Evolutionary conservation across 2,329 filamentous ascomycete species (phyloP), one percentile per base, ranked within the genome.

Genomic region (Fusarium veterinarium): DNA sequence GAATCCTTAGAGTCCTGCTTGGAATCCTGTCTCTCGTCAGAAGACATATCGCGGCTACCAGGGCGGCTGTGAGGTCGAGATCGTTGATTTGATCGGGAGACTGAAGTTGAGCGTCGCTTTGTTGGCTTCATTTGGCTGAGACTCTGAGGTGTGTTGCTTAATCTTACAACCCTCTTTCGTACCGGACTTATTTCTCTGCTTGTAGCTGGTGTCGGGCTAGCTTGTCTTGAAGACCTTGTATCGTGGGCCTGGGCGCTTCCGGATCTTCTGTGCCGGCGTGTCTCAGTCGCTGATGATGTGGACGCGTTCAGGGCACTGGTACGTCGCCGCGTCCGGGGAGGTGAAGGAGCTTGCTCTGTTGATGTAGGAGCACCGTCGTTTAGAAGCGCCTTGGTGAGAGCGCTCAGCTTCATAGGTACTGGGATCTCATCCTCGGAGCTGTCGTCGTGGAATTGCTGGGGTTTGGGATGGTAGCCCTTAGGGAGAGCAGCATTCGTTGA

Each of bases 361-460:
- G 79, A 77, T 81, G 86, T 85, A 13, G 89, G 87, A 7, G 84
- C 87, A 46, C 89, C 88, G 67, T 91, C 90, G 64, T 90, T 89
- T 30, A 98, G 87, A 20, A 98, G 86, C 25, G 94, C 95, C 79
- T 96, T 95, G 53, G 95, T 97, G 74, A 96, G 89, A 77, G 95
- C 95, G 80, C 95, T 98, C 80, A 98, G 92, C 84, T 96, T 97
- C 90, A 96, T 94, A 77, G 95, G 95, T 75, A 94, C 92, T 20
- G 93, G 93, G 33, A 97, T 93, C 82, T 98, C 95, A 78, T 98
- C 95, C 82, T 98, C 95, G 30, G 95, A 97, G 85, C 94, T 97
- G 79, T 97, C 95, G 76, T 93, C 91, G 74, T 80, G 73, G 67
- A 80, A 91, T 65, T 80, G 86, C 52, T 85, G 84, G 65, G 85